These are phyloP conservation scores for Casuarina glauca DNA, from an alignment of 306 rosid species.

Conservation along the genomic window DNA sequence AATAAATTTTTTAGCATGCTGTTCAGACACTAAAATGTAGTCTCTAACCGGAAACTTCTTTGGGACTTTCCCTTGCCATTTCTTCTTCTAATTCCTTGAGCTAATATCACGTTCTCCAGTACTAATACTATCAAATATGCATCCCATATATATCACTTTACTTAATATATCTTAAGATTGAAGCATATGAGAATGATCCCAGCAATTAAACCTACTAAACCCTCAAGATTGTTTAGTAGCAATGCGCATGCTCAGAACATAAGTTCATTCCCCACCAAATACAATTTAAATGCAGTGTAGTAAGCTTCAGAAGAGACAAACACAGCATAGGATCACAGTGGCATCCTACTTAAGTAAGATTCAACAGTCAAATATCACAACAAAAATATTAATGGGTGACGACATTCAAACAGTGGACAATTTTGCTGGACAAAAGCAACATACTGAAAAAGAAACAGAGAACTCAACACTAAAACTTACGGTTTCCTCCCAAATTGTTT, in stretches of 20 bases:
- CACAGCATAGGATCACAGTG: neutral
- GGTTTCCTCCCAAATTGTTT: conserved; percentile 65
- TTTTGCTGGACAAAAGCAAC: neutral
- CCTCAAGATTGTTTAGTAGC: neutral
- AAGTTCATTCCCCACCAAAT: neutral
- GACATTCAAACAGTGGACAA: neutral
- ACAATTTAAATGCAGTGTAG: neutral
- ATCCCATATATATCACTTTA: neutral
- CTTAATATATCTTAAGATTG: neutral
- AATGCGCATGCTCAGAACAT: neutral
- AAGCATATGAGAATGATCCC: neutral
- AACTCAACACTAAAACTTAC: conserved; percentile 48
- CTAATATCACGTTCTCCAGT: neutral
- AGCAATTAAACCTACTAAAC: neutral
- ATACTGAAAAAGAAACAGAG: conserved; percentile 8
- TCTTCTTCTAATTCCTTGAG: neutral
- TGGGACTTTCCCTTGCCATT: neutral
- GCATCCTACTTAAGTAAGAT: neutral
- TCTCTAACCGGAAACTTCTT: conserved; percentile 1
- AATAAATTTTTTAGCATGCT: neutral
- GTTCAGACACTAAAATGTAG: neutral
- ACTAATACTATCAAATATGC: neutral
- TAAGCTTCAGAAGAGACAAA: neutral
- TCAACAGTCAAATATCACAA: neutral
- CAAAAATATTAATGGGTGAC: neutral